Evolutionary conservation across 2,329 filamentous ascomycete genomes (phyloP).

Genomic region (Mollisia scopiformis): DNA sequence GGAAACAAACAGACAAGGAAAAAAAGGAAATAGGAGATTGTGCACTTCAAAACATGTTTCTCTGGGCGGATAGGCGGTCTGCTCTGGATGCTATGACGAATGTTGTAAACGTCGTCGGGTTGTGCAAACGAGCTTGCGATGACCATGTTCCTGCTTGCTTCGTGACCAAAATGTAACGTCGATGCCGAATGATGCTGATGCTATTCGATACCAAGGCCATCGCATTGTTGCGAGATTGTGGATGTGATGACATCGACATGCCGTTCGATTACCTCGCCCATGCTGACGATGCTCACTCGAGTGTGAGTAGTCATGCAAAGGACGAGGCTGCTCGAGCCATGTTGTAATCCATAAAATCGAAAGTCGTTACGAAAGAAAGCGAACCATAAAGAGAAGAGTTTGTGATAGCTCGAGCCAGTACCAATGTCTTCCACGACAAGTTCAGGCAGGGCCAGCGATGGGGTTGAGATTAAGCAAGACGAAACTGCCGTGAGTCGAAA

Average conservation of each 20-base stretch:
- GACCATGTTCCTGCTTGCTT: slow-evolving; percentile 31
- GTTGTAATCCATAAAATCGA: slow-evolving; percentile 35
- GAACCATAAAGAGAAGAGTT: slow-evolving; percentile 37
- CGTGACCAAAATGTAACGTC: slow-evolving; percentile 29
- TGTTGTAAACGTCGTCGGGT: slow-evolving; percentile 15
- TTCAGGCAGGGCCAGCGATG: slow-evolving; percentile 30
- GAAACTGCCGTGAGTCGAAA: slow-evolving; percentile 31
- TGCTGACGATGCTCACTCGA: slow-evolving; percentile 27
- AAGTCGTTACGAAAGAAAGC: slow-evolving; percentile 35
- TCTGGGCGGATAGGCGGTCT: slow-evolving; percentile 30
- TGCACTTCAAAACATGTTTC: slow-evolving; percentile 29
- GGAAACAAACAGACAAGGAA: slow-evolving; percentile 27
- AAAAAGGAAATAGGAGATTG: slow-evolving; percentile 30
- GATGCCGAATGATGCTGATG: slow-evolving; percentile 23
- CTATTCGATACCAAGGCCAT: slow-evolving; percentile 24
- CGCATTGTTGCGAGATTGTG: slow-evolving; percentile 28
- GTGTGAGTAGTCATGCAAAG: slow-evolving; percentile 33
- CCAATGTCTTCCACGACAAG: slow-evolving; percentile 28
- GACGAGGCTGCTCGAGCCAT: slow-evolving; percentile 39
- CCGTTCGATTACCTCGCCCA: slow-evolving; percentile 38
- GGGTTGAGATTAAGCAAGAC: slow-evolving; percentile 33
- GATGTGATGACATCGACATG: slow-evolving; percentile 38
- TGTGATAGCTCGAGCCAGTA: slow-evolving; percentile 31
- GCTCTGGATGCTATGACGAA: slow-evolving; percentile 31
- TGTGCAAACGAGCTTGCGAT: slow-evolving; percentile 34